Percentiles rank a stretch among this genome's conserved stretches.
Evolutionary conservation across 1,139 yeast genomes (phyloP).

Genomic region (Blastobotrys aristatus): DNA sequence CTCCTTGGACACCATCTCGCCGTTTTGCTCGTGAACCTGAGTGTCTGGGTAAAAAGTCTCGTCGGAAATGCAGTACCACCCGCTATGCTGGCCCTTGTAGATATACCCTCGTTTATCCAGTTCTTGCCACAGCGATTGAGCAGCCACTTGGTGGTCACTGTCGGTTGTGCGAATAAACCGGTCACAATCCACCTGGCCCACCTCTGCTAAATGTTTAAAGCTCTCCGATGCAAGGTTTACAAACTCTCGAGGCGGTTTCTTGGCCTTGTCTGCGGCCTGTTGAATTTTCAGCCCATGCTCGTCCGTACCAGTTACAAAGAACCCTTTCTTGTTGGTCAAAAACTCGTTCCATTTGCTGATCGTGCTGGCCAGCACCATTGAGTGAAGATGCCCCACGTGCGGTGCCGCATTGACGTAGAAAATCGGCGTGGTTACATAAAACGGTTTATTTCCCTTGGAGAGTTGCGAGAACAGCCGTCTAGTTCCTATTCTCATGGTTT

Average conservation of each 20-base stretch:
- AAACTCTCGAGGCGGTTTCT: conserved; percentile 55
- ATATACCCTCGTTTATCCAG: conserved; percentile 60
- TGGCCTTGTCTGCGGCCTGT: conserved; percentile 57
- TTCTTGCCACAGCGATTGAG: conserved; percentile 61
- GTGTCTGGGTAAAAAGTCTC: conserved; percentile 89
- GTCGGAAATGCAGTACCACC: conserved; percentile 94
- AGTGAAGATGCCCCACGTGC: conserved; percentile 88
- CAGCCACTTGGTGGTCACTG: conserved; percentile 63
- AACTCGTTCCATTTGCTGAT: conserved; percentile 65
- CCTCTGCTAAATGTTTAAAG: conserved; percentile 57
- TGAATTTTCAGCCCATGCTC: conserved; percentile 96
- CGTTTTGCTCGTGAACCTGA: conserved; percentile 52
- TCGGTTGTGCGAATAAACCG: conserved; percentile 92
- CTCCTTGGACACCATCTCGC: conserved; percentile 59
- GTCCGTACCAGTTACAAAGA: conserved; percentile 88
- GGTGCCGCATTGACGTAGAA: conserved; percentile 96
- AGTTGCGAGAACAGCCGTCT: too few relatives aligned
- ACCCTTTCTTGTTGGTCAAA: conserved; percentile 42
- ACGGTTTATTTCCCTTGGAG: conserved; percentile 25
- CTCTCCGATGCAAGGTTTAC: conserved; percentile 66
- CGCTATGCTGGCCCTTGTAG: conserved; percentile 77
- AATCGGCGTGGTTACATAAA: conserved; percentile 82
- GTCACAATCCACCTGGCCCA: conserved; percentile 55
- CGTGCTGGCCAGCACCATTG: conserved; percentile 81
- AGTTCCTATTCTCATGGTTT: too few relatives aligned